A percentile compares a stretch with the other conserved stretches of the same genome.
Evolutionary conservation across 2,329 filamentous ascomycete genomes (phyloP).

Genomic region (Epichloe elymi): DNA sequence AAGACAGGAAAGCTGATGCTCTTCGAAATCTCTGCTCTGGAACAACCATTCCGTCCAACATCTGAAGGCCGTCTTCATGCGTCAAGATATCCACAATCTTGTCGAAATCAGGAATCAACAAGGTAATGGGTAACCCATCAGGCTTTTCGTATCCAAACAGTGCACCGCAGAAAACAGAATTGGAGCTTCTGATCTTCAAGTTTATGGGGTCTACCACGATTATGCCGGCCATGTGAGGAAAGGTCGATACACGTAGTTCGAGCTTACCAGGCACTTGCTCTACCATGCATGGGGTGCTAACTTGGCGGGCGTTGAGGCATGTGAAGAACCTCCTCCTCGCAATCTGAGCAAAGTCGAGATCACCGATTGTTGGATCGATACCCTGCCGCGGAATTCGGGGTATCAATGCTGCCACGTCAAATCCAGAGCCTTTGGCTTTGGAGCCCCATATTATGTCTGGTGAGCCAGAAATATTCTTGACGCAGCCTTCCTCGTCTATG

Average conservation of each 20-base stretch:
- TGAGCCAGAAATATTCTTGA: constrained; percentile 61
- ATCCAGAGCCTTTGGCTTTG: constrained; percentile 50
- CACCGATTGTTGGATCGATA: constrained; percentile 55
- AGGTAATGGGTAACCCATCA: constrained; percentile 65
- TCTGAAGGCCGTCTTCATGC: constrained; percentile 70
- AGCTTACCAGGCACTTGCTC: constrained; percentile 56
- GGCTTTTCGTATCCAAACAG: constrained; percentile 82
- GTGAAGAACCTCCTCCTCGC: constrained; percentile 68
- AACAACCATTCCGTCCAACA: constrained; percentile 90
- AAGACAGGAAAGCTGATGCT: constrained; percentile 68
- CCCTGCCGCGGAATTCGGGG: constrained; percentile 69
- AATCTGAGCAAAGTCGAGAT: constrained; percentile 67
- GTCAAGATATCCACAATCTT: constrained; percentile 68
- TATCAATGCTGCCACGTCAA: constrained; percentile 65
- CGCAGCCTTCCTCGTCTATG: constrained; percentile 64
- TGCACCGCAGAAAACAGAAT: constrained; percentile 84
- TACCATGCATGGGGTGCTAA: constrained; percentile 75
- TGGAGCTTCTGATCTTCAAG: constrained; percentile 78
- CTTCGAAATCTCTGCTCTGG: constrained; percentile 92
- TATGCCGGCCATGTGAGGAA: constrained; percentile 94
- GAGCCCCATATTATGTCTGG: constrained; percentile 77
- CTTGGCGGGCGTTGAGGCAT: constrained; percentile 60
- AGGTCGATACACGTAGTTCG: constrained; percentile 77
- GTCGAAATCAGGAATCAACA: constrained; percentile 78
- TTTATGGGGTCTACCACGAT: constrained; percentile 74